Evolutionary conservation across 768 basidiomycete genomes (phyloP).

Genomic region (Inosperma sp.): DNA sequence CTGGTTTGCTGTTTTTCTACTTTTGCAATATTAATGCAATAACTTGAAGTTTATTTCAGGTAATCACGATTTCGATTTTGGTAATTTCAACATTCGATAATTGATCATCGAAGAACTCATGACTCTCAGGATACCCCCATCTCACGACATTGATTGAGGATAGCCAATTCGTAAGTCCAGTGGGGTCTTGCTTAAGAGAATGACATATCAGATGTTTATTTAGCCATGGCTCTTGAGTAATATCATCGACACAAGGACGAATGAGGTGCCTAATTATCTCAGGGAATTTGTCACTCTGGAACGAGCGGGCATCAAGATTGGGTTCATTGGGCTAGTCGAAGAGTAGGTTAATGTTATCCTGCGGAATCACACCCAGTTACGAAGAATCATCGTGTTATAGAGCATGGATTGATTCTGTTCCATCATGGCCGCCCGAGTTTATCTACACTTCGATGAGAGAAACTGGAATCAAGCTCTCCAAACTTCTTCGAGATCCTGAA

Average conservation of each 20-base stretch:
- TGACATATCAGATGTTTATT: too few species aligned
- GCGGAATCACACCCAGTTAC: not conserved
- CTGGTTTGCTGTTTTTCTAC: constrained; percentile 48
- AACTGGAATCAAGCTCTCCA: constrained; percentile 68
- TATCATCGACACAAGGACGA: constrained; percentile 67
- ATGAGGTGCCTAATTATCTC: constrained; percentile 54
- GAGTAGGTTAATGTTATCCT: constrained; percentile 40
- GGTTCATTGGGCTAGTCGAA: constrained; percentile 85
- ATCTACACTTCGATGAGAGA: constrained; percentile 71
- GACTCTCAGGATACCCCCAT: constrained; percentile 28
- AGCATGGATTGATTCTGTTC: constrained; percentile 85
- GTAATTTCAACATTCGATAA: constrained; percentile 28
- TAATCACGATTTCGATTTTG: constrained; percentile 92
- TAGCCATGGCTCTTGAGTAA: constrained; percentile 92
- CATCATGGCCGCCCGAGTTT: constrained; percentile 83
- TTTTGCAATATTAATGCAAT: not conserved
- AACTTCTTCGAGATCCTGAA: constrained; percentile 61
- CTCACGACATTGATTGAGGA: constrained; percentile 61
- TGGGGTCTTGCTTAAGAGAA: not conserved
- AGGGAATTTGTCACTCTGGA: constrained; percentile 64
- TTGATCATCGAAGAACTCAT: not conserved
- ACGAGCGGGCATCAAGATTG: constrained; percentile 63
- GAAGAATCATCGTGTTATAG: constrained; percentile 33
- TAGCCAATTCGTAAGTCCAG: constrained; percentile 65
- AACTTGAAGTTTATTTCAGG: constrained; percentile 42